Evolutionary conservation across 2,329 filamentous ascomycete species (phyloP), one percentile per base, ranked within the genome.

Genomic region (Geoglossum cookeanum): DNA sequence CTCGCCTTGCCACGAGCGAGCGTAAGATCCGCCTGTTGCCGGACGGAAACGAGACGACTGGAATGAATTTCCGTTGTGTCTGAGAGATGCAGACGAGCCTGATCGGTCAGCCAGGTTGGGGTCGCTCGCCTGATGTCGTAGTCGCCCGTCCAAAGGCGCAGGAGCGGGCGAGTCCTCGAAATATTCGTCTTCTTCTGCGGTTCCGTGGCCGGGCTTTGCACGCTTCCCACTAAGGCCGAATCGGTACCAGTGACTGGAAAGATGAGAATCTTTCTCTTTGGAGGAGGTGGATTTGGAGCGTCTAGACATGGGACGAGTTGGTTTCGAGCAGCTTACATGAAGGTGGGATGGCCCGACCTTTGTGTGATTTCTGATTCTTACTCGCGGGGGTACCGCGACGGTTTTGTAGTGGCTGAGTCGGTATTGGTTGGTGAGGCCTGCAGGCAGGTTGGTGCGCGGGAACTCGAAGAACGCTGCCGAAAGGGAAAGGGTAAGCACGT

Each of bases 401-500:
- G 49, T 53, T 53, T 53, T 53, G 49, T 53, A 35, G 33, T 30
- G 49, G 49, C 29, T 53, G 49, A 13, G 29, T n/a, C 49, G n/a
- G 49, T 53, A 53, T 53, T 53, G 49, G 49, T 35, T 30, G 22
- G 22, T 22, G 49, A 35, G 17, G 49, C 29, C 49, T 35, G 49
- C 33, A 33, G 30, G 49, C 33, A 33, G 30, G 49, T 32, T n/a
- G 30, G 49, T 53, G 49, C 49, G 49, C 49, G 49, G 49, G 49
- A 53, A 53, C 30, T 53, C 11, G 49, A 53, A 32, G 33, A 53
- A 37, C 49, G 17, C 30, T 53, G 49, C 49, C 49, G 49, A 53
- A 53, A 53, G 49, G 48, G 49, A 53, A 53, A 53, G 49, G 48
- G 49, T 35, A n/a, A 53, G 49, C 49, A 53, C n/a, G 30, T 53